Conservation (phyloP, 2,329 filamentous ascomycete genomes). For the Pseudocercospora crystallina region DNA sequence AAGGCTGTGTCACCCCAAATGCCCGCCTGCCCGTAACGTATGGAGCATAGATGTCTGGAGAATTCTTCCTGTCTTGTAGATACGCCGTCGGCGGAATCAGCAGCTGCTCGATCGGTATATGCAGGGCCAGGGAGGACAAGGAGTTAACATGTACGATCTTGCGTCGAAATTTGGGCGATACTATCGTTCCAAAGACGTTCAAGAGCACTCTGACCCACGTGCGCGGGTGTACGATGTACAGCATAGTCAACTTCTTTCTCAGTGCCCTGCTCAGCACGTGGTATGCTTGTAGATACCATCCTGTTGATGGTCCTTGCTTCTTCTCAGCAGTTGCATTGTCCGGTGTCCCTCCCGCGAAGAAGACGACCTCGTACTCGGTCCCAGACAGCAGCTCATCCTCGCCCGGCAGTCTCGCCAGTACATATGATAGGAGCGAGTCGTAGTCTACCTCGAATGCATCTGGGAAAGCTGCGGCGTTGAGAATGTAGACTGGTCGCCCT, state of each 20-base stretch:
- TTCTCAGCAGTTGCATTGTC: conserved; percentile 45
- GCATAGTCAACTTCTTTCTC: conserved; percentile 55
- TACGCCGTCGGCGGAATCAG: conserved; percentile 56
- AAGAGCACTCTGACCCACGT: conserved; percentile 58
- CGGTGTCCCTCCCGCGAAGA: conserved; percentile 56
- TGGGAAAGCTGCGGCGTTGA: conserved; percentile 58
- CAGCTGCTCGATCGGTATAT: conserved; percentile 54
- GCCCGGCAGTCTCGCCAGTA: conserved; percentile 54
- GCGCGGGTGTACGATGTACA: conserved; percentile 59
- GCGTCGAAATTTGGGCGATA: conserved; percentile 57
- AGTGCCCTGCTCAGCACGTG: conserved; percentile 55
- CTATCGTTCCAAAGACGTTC: conserved; percentile 57
- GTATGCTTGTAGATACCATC: conserved; percentile 60
- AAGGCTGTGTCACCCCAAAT: conserved; percentile 48
- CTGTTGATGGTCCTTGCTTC: conserved; percentile 52
- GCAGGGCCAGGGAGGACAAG: conserved; percentile 49
- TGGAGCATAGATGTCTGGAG: conserved; percentile 48
- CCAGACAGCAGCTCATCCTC: conserved; percentile 57
- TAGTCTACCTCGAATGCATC: conserved; percentile 56
- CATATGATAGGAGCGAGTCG: conserved; percentile 55
- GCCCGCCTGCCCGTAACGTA: conserved; percentile 48
- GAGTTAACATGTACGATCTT: conserved; percentile 58
- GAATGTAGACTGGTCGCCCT: conserved; percentile 53
- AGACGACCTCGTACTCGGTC: conserved; percentile 57
- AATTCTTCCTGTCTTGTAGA: conserved; percentile 53